These are phyloP conservation scores for Bacidia gigantensis DNA, from an alignment of 495 filamentous ascomycete species.

Conservation along the genomic window DNA sequence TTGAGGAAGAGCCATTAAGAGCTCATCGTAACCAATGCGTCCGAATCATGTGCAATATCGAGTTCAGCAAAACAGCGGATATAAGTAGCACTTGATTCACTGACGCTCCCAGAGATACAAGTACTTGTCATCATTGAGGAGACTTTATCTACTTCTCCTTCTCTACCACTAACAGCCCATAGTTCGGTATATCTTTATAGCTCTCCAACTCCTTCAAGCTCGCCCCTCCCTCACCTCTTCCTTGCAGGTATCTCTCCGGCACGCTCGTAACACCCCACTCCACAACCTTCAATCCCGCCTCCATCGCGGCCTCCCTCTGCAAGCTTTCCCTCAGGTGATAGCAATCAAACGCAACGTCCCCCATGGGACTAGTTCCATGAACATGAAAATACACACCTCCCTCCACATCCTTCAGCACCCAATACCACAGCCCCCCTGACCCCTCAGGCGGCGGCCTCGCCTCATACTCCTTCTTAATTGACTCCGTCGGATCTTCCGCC, in stretches of 20 bases:
- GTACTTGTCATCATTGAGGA: too few species aligned
- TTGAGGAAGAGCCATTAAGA: too few species aligned
- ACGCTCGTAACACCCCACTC: constrained; percentile 10
- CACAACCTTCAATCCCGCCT: constrained; percentile 6
- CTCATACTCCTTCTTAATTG: background rate
- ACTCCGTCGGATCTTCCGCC: background rate
- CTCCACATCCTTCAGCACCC: constrained; percentile 3
- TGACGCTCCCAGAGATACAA: too few species aligned
- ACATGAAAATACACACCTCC: constrained; percentile 6
- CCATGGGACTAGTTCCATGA: constrained; percentile 5
- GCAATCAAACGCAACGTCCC: constrained; percentile 9
- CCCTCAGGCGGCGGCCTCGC: constrained; percentile 3
- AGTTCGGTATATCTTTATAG: constrained; percentile 11
- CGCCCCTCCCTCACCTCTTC: constrained; percentile 8
- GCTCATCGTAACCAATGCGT: too few species aligned
- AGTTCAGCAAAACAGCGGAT: too few species aligned
- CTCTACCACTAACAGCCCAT: constrained; percentile 14
- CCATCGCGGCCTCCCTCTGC: constrained; percentile 9
- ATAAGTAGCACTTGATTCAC: too few species aligned
- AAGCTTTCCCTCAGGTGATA: constrained; percentile 4
- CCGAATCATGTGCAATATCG: too few species aligned
- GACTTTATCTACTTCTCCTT: too few species aligned
- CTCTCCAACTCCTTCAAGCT: constrained; percentile 15
- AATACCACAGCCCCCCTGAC: constrained; percentile 5
- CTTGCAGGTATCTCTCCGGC: constrained; percentile 12